A percentile compares a stretch with the other conserved stretches of the same genome.
phyloP scores from a whole-genome alignment of 164 flowering plant species.

The Sextonia rubra region DNA sequence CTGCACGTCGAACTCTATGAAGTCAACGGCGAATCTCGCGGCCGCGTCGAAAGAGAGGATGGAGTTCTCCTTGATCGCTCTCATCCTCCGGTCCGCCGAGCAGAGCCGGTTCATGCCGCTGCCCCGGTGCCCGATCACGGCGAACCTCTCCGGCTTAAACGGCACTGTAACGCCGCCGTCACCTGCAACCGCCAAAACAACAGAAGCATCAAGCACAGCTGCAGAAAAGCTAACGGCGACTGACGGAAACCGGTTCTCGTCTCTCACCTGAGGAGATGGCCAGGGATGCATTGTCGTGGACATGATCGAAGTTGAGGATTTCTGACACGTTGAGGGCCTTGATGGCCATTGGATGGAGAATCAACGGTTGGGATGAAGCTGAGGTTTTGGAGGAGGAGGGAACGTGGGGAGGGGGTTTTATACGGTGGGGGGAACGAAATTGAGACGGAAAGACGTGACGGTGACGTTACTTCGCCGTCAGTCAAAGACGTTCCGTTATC shows the following conservation, averaged over 20 bases:
- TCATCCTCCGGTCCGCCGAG: slow-evolving; percentile 57
- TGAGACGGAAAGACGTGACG: background rate
- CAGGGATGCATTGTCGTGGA: slow-evolving; percentile 29
- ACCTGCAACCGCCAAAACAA: slow-evolving; percentile 14
- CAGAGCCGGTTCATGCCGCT: slow-evolving; percentile 74
- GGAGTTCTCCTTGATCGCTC: slow-evolving; percentile 67
- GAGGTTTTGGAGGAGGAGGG: background rate
- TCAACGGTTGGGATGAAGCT: background rate
- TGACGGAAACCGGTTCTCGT: background rate
- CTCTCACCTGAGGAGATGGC: slow-evolving; percentile 27
- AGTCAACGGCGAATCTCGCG: slow-evolving; percentile 47
- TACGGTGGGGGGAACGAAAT: background rate
- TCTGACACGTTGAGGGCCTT: slow-evolving; percentile 72
- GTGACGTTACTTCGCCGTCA: background rate
- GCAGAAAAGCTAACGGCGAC: background rate
- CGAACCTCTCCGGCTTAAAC: slow-evolving; percentile 31
- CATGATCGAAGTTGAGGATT: slow-evolving; percentile 54
- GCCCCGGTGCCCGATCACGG: slow-evolving; percentile 86
- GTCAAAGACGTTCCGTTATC: background rate
- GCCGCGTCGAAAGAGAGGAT: slow-evolving; percentile 71
- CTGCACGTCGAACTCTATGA: slow-evolving; percentile 90
- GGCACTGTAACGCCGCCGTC: slow-evolving; percentile 12
- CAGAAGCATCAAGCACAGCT: background rate
- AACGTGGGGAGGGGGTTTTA: slow-evolving; percentile 1
- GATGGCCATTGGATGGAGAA: slow-evolving; percentile 42